Conservation (phyloP, 2,329 filamentous ascomycete species). For the Paracoccidioides lutzii region DNA sequence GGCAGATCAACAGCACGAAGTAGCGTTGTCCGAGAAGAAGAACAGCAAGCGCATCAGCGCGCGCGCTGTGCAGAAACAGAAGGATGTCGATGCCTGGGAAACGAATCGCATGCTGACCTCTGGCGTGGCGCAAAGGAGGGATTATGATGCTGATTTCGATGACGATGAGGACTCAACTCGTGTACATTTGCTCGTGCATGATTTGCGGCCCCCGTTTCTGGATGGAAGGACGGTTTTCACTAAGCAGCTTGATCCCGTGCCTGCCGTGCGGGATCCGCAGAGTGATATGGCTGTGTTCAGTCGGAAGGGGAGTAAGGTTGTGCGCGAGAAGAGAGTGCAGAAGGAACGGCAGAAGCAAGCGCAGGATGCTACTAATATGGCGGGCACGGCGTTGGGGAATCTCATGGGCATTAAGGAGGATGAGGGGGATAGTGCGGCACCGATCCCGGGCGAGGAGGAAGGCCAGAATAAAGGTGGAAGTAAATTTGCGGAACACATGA, state of each 20-base stretch:
- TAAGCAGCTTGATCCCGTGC: conserved; percentile 89
- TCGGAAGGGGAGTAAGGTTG: conserved; percentile 84
- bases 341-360: conserved; percentile 88
- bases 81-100: conserved; percentile 96
- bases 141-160: conserved; percentile 68
- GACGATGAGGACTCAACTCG: conserved; percentile 75
- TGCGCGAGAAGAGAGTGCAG: conserved; percentile 81
- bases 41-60: conserved; percentile 57
- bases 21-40: conserved; percentile 67
- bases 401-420: conserved; percentile 92
- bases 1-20: conserved; percentile 64
- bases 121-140: conserved; percentile 79
- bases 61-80: conserved; percentile 70
- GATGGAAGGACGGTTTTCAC: conserved; percentile 94
- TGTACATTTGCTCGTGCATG: conserved; percentile 83
- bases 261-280: conserved; percentile 81
- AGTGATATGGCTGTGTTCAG: conserved; percentile 99
- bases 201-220: conserved; percentile 84
- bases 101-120: conserved; percentile 97
- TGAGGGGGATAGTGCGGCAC: conserved; percentile 71
- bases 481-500: conserved; percentile 85
- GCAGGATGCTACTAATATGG: conserved; percentile 84
- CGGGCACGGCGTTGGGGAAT: conserved; percentile 84
- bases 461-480: conserved; percentile 42
- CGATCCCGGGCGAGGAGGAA: conserved; percentile 56